These are phyloP conservation scores for Mortierella sp. DNA, from an alignment of 371 early-diverging fungal species.

Conservation along the genomic window DNA sequence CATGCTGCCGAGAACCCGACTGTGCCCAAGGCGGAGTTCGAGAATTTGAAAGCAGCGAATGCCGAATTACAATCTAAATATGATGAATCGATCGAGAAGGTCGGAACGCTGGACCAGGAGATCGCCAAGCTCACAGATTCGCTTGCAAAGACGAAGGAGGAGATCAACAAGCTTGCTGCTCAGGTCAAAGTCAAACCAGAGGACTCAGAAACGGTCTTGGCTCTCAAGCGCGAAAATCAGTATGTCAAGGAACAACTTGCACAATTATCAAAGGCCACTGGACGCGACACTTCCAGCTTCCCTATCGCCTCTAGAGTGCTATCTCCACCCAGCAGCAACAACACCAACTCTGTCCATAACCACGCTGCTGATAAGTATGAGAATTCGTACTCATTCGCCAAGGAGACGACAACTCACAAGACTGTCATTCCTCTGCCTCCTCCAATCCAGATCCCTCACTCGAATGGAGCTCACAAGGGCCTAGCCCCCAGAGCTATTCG, in stretches of 20 bases:
- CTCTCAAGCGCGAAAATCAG: constrained; percentile 56
- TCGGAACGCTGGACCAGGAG: constrained; percentile 75
- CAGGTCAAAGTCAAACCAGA: constrained; percentile 55
- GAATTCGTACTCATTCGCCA: constrained; percentile 45
- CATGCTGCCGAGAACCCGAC: constrained; percentile 63
- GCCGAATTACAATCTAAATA: constrained; percentile 63
- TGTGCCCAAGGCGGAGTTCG: constrained; percentile 70
- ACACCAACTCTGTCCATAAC: constrained; percentile 52
- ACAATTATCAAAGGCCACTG: constrained; percentile 55
- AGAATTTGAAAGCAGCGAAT: constrained; percentile 65
- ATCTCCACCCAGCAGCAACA: constrained; percentile 57
- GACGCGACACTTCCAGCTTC: constrained; percentile 48
- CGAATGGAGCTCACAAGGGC: constrained; percentile 18
- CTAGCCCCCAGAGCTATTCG: constrained; percentile 25
- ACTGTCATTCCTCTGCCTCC: constrained; percentile 33
- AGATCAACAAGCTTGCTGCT: constrained; percentile 74
- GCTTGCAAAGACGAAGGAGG: constrained; percentile 74
- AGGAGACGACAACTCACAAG: constrained; percentile 36
- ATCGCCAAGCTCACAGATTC: constrained; percentile 73
- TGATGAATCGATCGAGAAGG: constrained; percentile 63
- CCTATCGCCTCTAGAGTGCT: constrained; percentile 35
- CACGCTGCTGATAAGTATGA: constrained; percentile 54
- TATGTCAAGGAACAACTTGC: constrained; percentile 57
- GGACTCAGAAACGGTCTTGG: constrained; percentile 55
- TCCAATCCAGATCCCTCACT: constrained; percentile 26